Evolutionary conservation across 108 stramenopile genomes (phyloP).

Genomic region (Licmophora abbreviata): DNA sequence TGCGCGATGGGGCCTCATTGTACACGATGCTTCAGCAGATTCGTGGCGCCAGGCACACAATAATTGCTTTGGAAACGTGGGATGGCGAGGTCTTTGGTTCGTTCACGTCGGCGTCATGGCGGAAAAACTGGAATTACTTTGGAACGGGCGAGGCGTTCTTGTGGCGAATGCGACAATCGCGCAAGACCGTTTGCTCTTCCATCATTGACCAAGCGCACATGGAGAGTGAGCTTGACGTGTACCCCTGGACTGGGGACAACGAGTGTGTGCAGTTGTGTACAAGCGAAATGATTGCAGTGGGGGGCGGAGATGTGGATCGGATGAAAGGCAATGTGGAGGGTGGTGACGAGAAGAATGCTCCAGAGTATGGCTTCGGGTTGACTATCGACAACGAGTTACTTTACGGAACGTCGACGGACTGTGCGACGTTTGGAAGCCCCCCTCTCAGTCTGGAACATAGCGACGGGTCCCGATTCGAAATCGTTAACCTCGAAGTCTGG

Average conservation of each 20-base stretch:
- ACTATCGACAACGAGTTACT: conserved; percentile 44
- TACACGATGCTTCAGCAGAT: conserved; percentile 44
- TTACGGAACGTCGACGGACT: conserved; percentile 44
- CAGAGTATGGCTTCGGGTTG: conserved; percentile 61
- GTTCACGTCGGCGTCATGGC: conserved; percentile 61
- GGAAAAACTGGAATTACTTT: conserved; percentile 47
- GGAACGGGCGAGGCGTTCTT: conserved; percentile 59
- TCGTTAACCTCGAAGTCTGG: conserved; percentile 72
- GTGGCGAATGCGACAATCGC: conserved; percentile 54
- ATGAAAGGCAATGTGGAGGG: conserved; percentile 15
- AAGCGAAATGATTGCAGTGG: conserved; percentile 46
- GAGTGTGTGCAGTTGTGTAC: conserved; percentile 57
- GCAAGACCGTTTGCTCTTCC: conserved; percentile 37
- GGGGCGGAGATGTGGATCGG: conserved; percentile 26
- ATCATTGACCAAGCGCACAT: conserved; percentile 61
- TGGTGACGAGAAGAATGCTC: conserved; percentile 8
- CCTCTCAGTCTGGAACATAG: conserved; percentile 18
- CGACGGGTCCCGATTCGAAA: conserved; percentile 59
- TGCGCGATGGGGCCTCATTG: conserved; percentile 71
- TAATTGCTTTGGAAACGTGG: conserved; percentile 70
- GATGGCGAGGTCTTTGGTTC: conserved; percentile 74
- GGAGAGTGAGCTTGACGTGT: conserved; percentile 57
- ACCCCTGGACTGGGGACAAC: conserved; percentile 52
- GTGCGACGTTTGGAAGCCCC: conserved; percentile 61
- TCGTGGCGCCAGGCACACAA: conserved; percentile 51